Evolutionary conservation across 2,329 filamentous ascomycete species (phyloP).

Genomic region (Aureobasidium sp.): DNA sequence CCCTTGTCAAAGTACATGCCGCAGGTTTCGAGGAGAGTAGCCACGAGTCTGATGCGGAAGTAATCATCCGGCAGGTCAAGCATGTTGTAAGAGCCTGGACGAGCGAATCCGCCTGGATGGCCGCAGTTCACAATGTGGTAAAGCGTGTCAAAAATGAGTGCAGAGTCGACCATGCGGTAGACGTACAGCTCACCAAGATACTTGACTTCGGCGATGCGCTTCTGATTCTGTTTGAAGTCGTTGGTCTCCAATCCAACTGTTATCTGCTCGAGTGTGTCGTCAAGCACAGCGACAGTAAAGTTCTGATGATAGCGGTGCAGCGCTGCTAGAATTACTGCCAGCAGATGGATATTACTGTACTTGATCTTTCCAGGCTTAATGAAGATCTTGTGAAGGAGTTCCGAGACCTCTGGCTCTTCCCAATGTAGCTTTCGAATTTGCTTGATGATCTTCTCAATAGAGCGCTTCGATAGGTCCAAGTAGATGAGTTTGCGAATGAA

Average conservation of each 20-base stretch:
- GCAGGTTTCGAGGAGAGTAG: conserved; percentile 86
- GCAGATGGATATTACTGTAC: conserved; percentile 89
- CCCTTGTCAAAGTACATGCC: conserved; percentile 95
- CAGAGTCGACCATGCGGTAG: conserved; percentile 92
- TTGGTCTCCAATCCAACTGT: conserved; percentile 85
- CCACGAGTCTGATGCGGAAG: conserved; percentile 86
- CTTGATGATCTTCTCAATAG: conserved; percentile 87
- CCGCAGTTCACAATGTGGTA: conserved; percentile 94
- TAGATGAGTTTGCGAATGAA: conserved; percentile 93
- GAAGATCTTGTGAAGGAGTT: conserved; percentile 80
- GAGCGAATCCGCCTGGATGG: conserved; percentile 71
- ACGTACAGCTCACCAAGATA: conserved; percentile 96
- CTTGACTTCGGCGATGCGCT: conserved; percentile 89
- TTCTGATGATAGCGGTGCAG: conserved; percentile 86
- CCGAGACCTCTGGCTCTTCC: conserved; percentile 84
- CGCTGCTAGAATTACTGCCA: conserved; percentile 81
- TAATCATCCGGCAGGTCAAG: conserved; percentile 89
- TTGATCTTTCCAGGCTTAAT: conserved; percentile 96
- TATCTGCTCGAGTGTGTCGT: conserved; percentile 83
- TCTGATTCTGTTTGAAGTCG: conserved; percentile 95
- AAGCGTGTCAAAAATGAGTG: conserved; percentile 88
- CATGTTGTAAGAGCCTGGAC: conserved; percentile 65
- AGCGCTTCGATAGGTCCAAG: conserved; percentile 85
- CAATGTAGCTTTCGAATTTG: conserved; percentile 93
- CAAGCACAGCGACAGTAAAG: conserved; percentile 85